Conservation (phyloP, 208 protist genomes). For the Crithidia bombi region DNA sequence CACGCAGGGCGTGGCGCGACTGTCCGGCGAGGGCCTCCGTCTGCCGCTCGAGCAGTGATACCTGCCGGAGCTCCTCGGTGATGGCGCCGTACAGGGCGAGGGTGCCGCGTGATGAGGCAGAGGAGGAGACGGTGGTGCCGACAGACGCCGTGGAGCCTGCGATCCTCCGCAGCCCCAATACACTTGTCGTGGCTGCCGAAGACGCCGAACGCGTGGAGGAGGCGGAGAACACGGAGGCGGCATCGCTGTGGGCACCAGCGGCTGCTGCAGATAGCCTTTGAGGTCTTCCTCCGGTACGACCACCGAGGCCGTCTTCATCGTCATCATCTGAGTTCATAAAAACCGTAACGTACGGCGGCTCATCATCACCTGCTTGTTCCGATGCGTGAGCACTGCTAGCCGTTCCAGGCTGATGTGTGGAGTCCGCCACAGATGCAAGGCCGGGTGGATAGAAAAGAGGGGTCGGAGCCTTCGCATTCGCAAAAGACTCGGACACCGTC, state of each 20-base stretch:
- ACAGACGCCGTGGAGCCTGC: conserved; percentile 25
- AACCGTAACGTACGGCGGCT: conserved; percentile 47
- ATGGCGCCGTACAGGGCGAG: conserved; percentile 72
- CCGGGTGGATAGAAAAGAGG: neutral
- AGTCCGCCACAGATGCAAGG: neutral
- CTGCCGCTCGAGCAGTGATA: conserved; percentile 26
- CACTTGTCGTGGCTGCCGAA: conserved; percentile 17
- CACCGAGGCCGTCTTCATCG: neutral
- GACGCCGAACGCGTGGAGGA: conserved; percentile 3
- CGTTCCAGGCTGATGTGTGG: neutral
- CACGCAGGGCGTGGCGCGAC: conserved; percentile 34
- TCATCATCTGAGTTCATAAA: conserved; percentile 40
- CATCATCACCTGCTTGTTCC: neutral
- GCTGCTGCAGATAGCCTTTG: neutral
- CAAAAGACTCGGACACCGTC: too few species aligned
- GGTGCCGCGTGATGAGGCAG: conserved; percentile 51
- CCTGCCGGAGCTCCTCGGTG: conserved; percentile 60
- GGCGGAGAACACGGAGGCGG: neutral
- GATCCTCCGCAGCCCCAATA: conserved; percentile 32
- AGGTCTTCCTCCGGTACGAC: neutral
- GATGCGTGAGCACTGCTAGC: neutral
- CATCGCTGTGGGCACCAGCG: neutral
- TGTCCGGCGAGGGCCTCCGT: conserved; percentile 31
- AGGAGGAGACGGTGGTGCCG: conserved; percentile 37
- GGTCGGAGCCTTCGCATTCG: too few species aligned